phyloP scores from a whole-genome alignment of 2,329 filamentous ascomycete genomes.

The Xenoacremonium recifei region DNA sequence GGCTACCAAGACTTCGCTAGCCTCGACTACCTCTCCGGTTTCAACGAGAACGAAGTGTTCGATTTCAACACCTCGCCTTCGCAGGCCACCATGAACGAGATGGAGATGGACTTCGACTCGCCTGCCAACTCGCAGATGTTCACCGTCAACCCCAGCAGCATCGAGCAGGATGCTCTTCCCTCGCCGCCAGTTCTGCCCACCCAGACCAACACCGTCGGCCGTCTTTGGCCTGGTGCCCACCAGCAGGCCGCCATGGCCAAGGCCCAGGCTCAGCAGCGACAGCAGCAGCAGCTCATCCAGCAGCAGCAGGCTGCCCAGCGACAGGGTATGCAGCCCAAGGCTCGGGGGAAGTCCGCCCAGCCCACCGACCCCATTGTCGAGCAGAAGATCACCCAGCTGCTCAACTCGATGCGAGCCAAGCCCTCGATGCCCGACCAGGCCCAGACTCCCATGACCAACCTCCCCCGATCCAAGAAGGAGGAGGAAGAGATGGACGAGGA shows the following conservation, averaged over 20 bases:
- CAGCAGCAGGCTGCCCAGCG: constrained; percentile 46
- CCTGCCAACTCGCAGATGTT: constrained; percentile 62
- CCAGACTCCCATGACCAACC: constrained; percentile 59
- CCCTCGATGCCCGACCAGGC: constrained; percentile 47
- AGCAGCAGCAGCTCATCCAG: constrained; percentile 59
- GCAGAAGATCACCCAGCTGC: constrained; percentile 88
- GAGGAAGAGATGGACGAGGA: constrained; percentile 99
- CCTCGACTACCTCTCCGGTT: constrained; percentile 53
- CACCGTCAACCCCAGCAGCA: constrained; percentile 70
- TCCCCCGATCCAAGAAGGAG: constrained; percentile 80
- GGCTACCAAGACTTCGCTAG: constrained; percentile 51
- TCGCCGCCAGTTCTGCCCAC: constrained; percentile 46
- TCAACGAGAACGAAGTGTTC: constrained; percentile 64
- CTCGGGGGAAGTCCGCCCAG: constrained; percentile 50
- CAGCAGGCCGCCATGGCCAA: constrained; percentile 81
- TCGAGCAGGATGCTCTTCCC: constrained; percentile 54
- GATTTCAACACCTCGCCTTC: constrained; percentile 71
- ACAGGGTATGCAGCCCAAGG: constrained; percentile 46
- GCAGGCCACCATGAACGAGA: constrained; percentile 54
- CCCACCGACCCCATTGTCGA: constrained; percentile 72
- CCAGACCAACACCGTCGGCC: constrained; percentile 59
- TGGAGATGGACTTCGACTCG: constrained; percentile 59
- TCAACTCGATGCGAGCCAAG: constrained; percentile 88
- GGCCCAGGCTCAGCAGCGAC: constrained; percentile 67
- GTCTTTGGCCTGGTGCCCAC: constrained; percentile 92